Percentiles rank a stretch among this genome's conserved stretches.
These are phyloP conservation scores for Monosporascus cannonballus DNA, from an alignment of 2,329 filamentous ascomycete species.

Conservation along the genomic window DNA sequence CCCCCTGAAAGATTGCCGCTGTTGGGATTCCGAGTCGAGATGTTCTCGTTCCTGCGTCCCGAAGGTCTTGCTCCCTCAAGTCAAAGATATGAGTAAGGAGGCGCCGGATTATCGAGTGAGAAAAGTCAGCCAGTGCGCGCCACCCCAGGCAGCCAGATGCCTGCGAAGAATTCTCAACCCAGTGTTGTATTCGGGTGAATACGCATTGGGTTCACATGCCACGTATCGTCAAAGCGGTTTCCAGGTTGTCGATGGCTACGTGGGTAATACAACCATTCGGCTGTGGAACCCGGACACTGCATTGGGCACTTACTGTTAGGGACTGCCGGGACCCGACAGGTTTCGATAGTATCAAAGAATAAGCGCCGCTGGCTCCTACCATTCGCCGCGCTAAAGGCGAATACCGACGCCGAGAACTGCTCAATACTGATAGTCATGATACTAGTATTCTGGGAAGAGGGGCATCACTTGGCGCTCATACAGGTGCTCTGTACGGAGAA, in stretches of 20 bases:
- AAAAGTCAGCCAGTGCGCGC: neutral
- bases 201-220: conserved; percentile 11
- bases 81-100: neutral
- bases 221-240: neutral
- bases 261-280: neutral
- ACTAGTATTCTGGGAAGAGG: too few relatives aligned
- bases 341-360: neutral
- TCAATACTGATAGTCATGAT: too few relatives aligned
- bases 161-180: neutral
- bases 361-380: neutral
- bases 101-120: neutral
- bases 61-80: neutral
- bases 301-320: neutral
- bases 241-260: neutral
- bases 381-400: neutral
- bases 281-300: neutral
- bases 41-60: too few relatives aligned
- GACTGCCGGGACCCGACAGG: neutral
- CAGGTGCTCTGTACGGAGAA: too few relatives aligned
- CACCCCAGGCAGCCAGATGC: neutral
- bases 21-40: too few relatives aligned
- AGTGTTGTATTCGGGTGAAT: neutral
- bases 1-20: neutral
- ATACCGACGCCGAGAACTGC: neutral
- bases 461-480: too few relatives aligned